Base-by-base conservation (phyloP, 2,329 filamentous ascomycete genomes). In the Cladophialophora exuberans region DNA sequence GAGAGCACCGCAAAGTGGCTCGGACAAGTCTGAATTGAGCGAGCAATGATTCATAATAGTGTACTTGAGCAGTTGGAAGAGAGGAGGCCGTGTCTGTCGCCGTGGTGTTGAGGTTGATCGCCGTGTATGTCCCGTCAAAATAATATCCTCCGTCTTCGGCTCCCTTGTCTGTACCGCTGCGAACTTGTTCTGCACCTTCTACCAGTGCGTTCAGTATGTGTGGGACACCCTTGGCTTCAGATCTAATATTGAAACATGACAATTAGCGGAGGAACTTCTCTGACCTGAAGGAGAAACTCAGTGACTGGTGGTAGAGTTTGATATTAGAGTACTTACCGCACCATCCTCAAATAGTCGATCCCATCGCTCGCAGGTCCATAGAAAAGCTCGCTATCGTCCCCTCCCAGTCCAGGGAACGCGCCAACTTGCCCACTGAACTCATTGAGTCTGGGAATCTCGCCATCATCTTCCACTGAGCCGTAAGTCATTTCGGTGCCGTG, bases 51-150 rank as follows among this genome's bases (percentile, higher is more conserved):
- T 78, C 71, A 66, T 87, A 89, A 71, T 90, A 96, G 35, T 81
- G 81, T 22, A 84, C 74, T 68, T 84, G 83, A 0, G 88, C 80
- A n/a, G 70, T 65, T 15, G 68, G 62, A 10, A 78, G 73, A 25
- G 23, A 23, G 0, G 83, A 77, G 2, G 79, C 74, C 6, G 31
- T 30, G 25, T 41, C 44, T 7, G 61, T 60, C 18, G 71, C 59
- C 28, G 71, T 65, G 23, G 68, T 57, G 18, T 11, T 36, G 5
- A 77, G 73, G 0, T 83, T 79, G 2, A 80, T 76, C 3, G 85
- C 88, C 20, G 87, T 83, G 69, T 90, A 96, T 31, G 89, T 88
- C 44, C 90, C 91, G 63, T 96, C 89, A 13, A 84, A 76, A 68
- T 89, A 94, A 66, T 83, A 86, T 9, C 87, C 88, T 43, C 59